Evolutionary conservation across 352 stramenopile species (phyloP), one percentile per base, ranked within the genome.

Genomic region (Thalassiosira ordinaria): DNA sequence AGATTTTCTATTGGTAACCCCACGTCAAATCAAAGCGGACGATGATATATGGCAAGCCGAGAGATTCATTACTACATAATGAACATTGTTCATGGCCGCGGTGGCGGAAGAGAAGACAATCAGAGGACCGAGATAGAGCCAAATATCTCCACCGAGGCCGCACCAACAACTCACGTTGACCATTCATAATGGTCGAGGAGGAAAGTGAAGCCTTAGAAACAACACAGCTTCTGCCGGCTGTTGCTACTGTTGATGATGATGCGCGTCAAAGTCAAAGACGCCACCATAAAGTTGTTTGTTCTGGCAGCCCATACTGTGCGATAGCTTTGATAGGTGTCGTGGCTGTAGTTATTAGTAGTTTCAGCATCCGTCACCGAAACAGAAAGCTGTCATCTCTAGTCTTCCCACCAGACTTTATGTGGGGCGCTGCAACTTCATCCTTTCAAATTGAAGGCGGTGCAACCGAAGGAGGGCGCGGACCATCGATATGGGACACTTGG

Each of bases 401-500:
- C 39, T 88, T 89, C 49, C 82, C 82, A 27, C 16, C 67, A 5
- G 46, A 76, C 24, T 98, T 98, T 80, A 66, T 93, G 46, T 98
- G 91, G 91, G 96, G 96, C 49, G 91, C 88, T 0, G 94, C 95
- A 39, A 98, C 95, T 0, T 95, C 95, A 6, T 87, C 92, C 44
- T 98, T 97, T 88, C 96, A 98, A 90, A 95, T 98, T 33, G 96
- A 98, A 85, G 96, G 96, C 18, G 95, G 88, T 0, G 64, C 84
- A n/a, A 80, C 95, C 44, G 90, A 96, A 84, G 95, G 91, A 53
- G 95, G 95, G n/a, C 88, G 95, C 16, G 92, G 92, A 27, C 67
- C 89, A 22, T 88, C 85, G 1, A 98, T 98, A 59, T 99, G 97
- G 97, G 96, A 99, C 89, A 94, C 92, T 20, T 98, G 95, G 74